Evolutionary conservation across 164 flowering plant genomes (phyloP), one percentile per base, ranked within the genome.

Genomic region (Sedum album): DNA sequence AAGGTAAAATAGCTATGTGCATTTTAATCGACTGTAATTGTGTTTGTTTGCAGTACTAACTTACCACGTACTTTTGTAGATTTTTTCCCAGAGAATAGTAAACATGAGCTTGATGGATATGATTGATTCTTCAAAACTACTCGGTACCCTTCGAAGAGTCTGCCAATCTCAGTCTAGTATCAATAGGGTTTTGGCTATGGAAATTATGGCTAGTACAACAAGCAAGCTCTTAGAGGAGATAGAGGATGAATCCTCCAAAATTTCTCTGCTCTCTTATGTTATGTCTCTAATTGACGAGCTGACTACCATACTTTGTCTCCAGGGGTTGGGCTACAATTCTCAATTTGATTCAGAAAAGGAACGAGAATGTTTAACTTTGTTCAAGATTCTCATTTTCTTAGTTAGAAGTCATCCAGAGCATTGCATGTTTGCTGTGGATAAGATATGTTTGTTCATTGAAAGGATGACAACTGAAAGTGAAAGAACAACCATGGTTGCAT

Each of bases 391-490:
- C 42, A 68, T 82, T 65, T 23, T 14, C 55, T 68, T 87, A 38
- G 82, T 81, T 73, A 60, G 77, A 69, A 73, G 79, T 31, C 71
- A 80, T 71, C 73, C 88, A 20, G 69, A 75, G 21, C 67, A 81
- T 25, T 78, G 78, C 63, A 70, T 44, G 64, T 31, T 79, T 57
- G 81, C 77, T 49, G 78, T 92, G 70, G 82, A 85, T 67, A 79
- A 78, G 65, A 31, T 85, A 25, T 66, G 60, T 63, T 51, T 53
- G 31, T 66, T 76, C 41, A 49, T 84, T 36, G 80, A 82, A 49
- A 53, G 66, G 53, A 5, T 81, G 68, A 72, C 73, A 44, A 61
- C 74, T 61, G 26, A 51, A 68, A 49, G 67, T 60, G 53, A 74
- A n/a, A n/a, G n/a, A 17, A 57, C 36, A 66, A 66, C 7, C 28